Percentiles rank a stretch among this genome's conserved stretches.
phyloP scores from a whole-genome alignment of 202 grass and related monocot species.

The Zoysia matrella region DNA sequence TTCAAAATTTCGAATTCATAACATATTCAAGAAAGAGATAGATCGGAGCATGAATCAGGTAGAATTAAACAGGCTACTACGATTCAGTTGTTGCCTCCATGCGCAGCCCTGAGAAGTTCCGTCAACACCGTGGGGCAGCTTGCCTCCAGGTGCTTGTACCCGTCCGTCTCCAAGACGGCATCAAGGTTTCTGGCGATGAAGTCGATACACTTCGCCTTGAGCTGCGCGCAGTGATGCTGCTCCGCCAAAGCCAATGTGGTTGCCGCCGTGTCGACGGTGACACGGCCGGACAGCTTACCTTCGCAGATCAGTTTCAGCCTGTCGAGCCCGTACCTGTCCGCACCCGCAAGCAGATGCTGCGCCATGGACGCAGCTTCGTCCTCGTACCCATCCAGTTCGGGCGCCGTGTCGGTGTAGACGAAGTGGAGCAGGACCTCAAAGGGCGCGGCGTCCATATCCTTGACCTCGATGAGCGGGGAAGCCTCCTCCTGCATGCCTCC shows the following conservation, averaged over 20 bases:
- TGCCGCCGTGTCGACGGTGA: not conserved
- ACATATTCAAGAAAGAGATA: too few relatives aligned
- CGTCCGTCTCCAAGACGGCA: not conserved
- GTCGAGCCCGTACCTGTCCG: constrained; percentile 36
- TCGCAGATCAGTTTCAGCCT: constrained; percentile 41
- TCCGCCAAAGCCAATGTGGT: constrained; percentile 26
- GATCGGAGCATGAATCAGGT: too few relatives aligned
- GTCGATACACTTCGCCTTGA: constrained; percentile 43
- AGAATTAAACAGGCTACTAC: too few relatives aligned
- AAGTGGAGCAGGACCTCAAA: constrained; percentile 40
- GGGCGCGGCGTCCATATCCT: constrained; percentile 23
- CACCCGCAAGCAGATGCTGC: constrained; percentile 19
- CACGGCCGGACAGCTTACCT: not conserved
- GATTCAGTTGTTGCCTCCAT: too few relatives aligned
- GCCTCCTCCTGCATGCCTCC: constrained; percentile 38
- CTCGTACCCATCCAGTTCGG: not conserved
- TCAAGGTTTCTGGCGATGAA: constrained; percentile 23
- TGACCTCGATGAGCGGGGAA: constrained; percentile 9
- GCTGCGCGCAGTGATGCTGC: constrained; percentile 32
- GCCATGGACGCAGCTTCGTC: not conserved
- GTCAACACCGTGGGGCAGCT: constrained; percentile 22
- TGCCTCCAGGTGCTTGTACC: not conserved
- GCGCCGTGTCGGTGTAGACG: constrained; percentile 49
- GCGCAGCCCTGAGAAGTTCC: not conserved
- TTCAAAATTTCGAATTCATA: too few relatives aligned